Evolutionary conservation across 169 alveolate genomes (phyloP).

Genomic region (Plasmodium inui): DNA sequence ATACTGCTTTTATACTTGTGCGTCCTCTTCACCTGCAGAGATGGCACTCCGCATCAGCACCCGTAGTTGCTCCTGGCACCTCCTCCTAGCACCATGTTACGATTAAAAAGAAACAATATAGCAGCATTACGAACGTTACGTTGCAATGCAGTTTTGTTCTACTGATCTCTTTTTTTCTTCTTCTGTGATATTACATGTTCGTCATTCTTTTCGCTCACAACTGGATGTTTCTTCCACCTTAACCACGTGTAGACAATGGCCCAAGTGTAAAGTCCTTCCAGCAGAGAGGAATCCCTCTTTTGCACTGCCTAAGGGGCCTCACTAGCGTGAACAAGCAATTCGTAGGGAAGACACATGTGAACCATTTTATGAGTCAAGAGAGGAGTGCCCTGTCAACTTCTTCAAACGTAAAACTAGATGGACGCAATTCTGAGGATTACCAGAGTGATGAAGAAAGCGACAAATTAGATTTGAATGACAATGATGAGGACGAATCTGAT

Average conservation of each 20-base stretch:
- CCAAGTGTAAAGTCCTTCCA: neutral
- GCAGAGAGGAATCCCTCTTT: neutral
- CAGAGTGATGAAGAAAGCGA: slow-evolving; percentile 50
- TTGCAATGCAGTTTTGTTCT: neutral
- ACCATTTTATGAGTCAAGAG: neutral
- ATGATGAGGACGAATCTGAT: slow-evolving; percentile 20
- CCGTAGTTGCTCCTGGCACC: neutral
- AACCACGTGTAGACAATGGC: slow-evolving; percentile 2
- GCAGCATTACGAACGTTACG: neutral
- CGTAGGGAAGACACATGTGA: neutral
- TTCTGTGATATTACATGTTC: neutral
- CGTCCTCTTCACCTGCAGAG: neutral
- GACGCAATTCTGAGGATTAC: neutral
- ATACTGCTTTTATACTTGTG: neutral
- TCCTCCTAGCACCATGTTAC: slow-evolving; percentile 10
- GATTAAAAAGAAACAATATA: neutral
- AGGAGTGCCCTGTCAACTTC: neutral
- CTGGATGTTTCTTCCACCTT: neutral
- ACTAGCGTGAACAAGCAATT: neutral
- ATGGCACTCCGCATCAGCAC: neutral
- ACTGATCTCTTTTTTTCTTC: neutral
- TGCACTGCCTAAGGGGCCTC: neutral
- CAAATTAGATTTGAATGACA: slow-evolving; percentile 20
- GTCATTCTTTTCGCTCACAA: neutral
- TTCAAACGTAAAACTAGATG: neutral